These are phyloP conservation scores for Oehlia diaphana DNA, from an alignment of 192 early-diverging fungal species.

Conservation along the genomic window DNA sequence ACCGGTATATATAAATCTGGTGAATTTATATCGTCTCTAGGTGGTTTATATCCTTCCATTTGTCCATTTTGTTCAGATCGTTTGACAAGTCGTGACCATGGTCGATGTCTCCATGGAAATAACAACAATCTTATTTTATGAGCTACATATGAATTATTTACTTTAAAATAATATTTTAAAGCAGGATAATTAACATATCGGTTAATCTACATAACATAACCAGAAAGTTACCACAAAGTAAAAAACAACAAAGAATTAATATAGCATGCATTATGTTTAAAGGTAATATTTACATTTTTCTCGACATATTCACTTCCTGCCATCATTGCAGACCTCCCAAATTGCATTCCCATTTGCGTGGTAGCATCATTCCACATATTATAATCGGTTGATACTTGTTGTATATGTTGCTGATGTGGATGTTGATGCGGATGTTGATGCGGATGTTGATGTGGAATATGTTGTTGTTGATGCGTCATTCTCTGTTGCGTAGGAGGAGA, in stretches of 20 bases:
- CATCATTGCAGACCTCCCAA: constrained; percentile 80
- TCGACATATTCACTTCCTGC: constrained; percentile 86
- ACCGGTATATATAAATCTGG: constrained; percentile 97
- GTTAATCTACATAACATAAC: constrained; percentile 56
- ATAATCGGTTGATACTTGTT: constrained; percentile 3
- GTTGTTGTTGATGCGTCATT: background rate
- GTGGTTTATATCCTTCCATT: constrained; percentile 74
- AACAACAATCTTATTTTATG: constrained; percentile 81
- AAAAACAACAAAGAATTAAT: background rate
- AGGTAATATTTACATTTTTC: constrained; percentile 70
- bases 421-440: constrained; percentile 18
- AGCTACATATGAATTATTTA: constrained; percentile 91
- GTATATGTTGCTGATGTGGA: background rate
- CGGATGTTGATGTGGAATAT: constrained; percentile 28
- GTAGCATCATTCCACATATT: constrained; percentile 60
- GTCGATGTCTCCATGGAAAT: constrained; percentile 88
- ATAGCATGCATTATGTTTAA: background rate
- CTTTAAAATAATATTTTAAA: constrained; percentile 92
- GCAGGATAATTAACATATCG: constrained; percentile 84
- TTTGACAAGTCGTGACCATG: constrained; percentile 75
- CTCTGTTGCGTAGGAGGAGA: constrained; percentile 37
- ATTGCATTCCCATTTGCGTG: constrained; percentile 93
- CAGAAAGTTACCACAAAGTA: background rate
- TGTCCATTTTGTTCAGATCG: constrained; percentile 78
- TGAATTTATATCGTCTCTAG: constrained; percentile 90